phyloP scores from a whole-genome alignment of 2,329 filamentous ascomycete genomes.

The Aspergillus sojae region DNA sequence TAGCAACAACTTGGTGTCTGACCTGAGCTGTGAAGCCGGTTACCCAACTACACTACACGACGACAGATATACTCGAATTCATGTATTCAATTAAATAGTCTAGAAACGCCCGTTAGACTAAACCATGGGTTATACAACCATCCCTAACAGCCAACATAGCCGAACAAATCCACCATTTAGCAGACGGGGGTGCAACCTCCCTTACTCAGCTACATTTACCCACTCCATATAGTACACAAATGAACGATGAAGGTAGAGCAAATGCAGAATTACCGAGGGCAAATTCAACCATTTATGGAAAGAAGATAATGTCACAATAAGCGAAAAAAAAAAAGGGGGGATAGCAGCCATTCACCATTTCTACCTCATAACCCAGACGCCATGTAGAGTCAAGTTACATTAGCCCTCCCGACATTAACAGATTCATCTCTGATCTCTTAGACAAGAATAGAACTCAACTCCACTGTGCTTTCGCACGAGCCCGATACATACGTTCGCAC shows the following conservation, averaged over 20 bases:
- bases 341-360: constrained; percentile 18
- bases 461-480: not conserved
- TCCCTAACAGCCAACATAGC: not conserved
- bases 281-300: constrained; percentile 10
- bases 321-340: constrained; percentile 2
- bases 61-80: not conserved
- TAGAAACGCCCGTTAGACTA: not conserved
- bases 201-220: not conserved
- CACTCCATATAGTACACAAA: constrained; percentile 14
- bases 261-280: not conserved
- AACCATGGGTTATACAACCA: not conserved
- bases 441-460: not conserved
- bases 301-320: constrained; percentile 8
- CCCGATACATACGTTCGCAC: not conserved
- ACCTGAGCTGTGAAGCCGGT: not conserved
- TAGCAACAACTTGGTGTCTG: no score
- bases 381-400: constrained; percentile 13
- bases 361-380: constrained; percentile 23
- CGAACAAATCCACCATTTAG: not conserved
- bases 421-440: constrained; percentile 6
- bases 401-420: constrained; percentile 5
- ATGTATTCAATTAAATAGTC: not conserved
- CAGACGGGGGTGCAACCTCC: not conserved
- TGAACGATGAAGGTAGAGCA: not conserved
- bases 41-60: not conserved